phyloP scores from a whole-genome alignment of 2,329 filamentous ascomycete species.

The Chaetomium sp. region DNA sequence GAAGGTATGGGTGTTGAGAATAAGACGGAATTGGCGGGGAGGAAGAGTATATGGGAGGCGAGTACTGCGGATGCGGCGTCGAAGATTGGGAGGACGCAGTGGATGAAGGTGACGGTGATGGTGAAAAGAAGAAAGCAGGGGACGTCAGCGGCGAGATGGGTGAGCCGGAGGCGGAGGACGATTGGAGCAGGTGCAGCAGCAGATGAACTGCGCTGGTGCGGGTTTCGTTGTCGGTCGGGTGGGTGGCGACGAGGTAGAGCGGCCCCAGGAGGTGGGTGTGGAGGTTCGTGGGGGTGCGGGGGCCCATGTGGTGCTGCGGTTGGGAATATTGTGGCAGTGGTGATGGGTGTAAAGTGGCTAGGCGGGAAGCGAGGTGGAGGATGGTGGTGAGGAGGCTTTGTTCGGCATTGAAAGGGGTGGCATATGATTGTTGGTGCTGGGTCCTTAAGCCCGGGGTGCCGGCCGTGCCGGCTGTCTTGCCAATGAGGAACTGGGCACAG shows the following conservation, averaged over 20 bases:
- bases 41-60: no score
- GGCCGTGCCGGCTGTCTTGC: background rate
- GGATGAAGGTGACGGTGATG: no score
- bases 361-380: slow-evolving; percentile 4
- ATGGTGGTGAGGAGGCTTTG: slow-evolving; percentile 3
- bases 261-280: slow-evolving; percentile 12
- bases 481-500: slow-evolving; percentile 16
- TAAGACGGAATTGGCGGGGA: no score
- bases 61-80: no score
- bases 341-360: background rate
- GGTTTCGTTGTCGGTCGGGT: slow-evolving; percentile 1
- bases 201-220: slow-evolving; percentile 10
- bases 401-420: background rate
- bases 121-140: no score
- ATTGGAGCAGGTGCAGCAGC: slow-evolving; percentile 4
- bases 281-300: background rate
- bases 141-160: no score
- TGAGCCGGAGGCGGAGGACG: no score
- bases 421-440: no score
- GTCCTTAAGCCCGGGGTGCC: background rate
- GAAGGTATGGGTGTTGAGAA: no score
- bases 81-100: no score
- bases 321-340: background rate
- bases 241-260: slow-evolving; percentile 16
- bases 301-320: background rate